Evolutionary conservation across 306 rosid genomes (phyloP).

Genomic region (Cicer bijugum): DNA sequence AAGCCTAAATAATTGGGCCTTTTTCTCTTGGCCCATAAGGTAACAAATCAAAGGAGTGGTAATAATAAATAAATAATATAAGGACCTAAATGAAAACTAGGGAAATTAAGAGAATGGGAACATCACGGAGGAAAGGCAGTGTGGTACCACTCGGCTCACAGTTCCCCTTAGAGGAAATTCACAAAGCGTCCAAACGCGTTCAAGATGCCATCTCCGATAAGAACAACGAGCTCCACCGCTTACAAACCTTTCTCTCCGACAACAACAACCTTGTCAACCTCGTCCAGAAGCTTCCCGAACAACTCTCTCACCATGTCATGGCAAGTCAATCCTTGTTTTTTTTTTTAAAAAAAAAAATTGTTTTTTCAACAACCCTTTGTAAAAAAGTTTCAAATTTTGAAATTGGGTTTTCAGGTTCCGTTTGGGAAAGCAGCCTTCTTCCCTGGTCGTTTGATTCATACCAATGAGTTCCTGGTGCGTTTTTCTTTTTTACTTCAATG

Average conservation of each 20-base stretch:
- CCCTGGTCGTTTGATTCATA: conserved; percentile 89
- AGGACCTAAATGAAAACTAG: too few species aligned
- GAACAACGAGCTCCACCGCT: conserved; percentile 49
- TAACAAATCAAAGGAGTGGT: not conserved
- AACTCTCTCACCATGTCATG: conserved; percentile 83
- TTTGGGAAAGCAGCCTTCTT: conserved; percentile 95
- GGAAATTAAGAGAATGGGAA: too few species aligned
- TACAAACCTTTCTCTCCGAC: conserved; percentile 67
- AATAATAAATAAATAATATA: too few species aligned
- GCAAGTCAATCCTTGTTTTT: conserved; percentile 34
- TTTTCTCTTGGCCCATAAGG: not conserved
- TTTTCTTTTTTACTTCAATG: not conserved
- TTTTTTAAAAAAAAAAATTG: not conserved
- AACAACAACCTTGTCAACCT: conserved; percentile 72
- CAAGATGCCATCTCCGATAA: conserved; percentile 58
- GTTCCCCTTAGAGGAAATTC: conserved; percentile 65
- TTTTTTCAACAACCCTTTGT: not conserved
- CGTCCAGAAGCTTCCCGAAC: conserved; percentile 76
- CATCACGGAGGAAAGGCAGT: conserved; percentile 49
- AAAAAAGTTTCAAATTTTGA: conserved; percentile 1
- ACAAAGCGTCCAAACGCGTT: conserved; percentile 66
- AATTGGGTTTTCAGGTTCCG: conserved; percentile 67
- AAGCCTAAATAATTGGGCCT: not conserved
- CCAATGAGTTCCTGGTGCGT: conserved; percentile 82
- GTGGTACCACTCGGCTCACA: conserved; percentile 69